Evolutionary conservation across 352 stramenopile species (phyloP), one percentile per base, ranked within the genome.

Genomic region (Globisporangium paddicum): DNA sequence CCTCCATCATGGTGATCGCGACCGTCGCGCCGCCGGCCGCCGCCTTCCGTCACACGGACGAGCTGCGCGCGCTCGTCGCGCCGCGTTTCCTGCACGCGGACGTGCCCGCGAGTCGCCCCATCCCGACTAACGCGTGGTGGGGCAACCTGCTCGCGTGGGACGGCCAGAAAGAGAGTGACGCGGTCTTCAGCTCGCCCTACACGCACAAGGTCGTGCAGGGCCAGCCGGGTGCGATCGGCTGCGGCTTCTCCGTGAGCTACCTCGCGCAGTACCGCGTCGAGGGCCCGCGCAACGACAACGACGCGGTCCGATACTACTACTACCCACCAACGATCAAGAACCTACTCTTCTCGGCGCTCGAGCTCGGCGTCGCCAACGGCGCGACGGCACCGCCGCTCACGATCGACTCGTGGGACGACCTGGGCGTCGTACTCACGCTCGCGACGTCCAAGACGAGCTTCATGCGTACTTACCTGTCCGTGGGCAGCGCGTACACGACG

Each of bases 81-180:
- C 81, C 81, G 34, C 69, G 65, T 51, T 81, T 79, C 63, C 42
- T 89, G 41, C 57, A 63, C 18, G 54, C 58, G 9, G 50, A 66
- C 38, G 13, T 53, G 18, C 66, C 65, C 26, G 55, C 26, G 25
- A n/a, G 68, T 18, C 58, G 40, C 38, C 73, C 80, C 14, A 67
- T 94, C 50, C 82, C 85, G 13, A 94, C 85, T 14, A 94, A 94
- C 61, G 75, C 81, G 11, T 94, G 85, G 85, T 94, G 85, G 85
- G 85, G 85, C 52, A 94, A 94, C 56, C 67, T 94, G 45, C 60
- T 94, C 19, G 80, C 82, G 9, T 89, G 68, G 68, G 62, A 86
- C 55, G 66, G 64, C 19, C 23, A 45, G 40, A 71, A 66, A 26
- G 80, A 90, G 40, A 89, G 80, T 32, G 85, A 93, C 54, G 77